Conservation (phyloP, 148 eudicot genomes). For the Fagopyrum homotropicum region DNA sequence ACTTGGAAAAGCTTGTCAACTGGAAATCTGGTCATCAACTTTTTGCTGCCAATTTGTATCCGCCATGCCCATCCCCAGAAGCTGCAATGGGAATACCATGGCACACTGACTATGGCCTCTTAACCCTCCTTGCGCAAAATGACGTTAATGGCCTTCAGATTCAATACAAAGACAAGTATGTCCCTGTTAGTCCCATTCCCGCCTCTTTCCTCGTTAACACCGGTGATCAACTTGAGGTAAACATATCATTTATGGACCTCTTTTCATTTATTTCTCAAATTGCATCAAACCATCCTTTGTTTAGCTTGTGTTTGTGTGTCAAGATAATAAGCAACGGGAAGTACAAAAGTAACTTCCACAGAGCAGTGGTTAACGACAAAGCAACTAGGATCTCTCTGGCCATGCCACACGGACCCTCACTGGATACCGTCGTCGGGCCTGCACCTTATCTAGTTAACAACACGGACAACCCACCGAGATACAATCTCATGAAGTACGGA, state of each 20-base stretch:
- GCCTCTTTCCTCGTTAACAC: constrained; percentile 38
- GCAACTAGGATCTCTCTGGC: constrained; percentile 27
- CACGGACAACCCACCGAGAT: neutral
- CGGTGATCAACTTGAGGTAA: constrained; percentile 39
- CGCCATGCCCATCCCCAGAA: constrained; percentile 32
- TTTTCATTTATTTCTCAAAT: too few relatives aligned
- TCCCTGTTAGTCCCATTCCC: constrained; percentile 28
- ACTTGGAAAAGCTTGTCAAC: constrained; percentile 19
- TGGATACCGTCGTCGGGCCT: constrained; percentile 23
- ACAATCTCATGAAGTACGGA: constrained; percentile 19
- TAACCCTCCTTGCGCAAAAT: constrained; percentile 33
- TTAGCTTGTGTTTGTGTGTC: neutral
- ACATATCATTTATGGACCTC: neutral
- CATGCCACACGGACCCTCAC: constrained; percentile 20
- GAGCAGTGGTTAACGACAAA: constrained; percentile 29
- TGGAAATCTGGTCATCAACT: constrained; percentile 23
- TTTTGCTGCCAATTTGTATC: constrained; percentile 24
- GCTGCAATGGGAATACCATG: constrained; percentile 35
- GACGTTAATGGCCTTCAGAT: constrained; percentile 32
- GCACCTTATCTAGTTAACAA: constrained; percentile 11
- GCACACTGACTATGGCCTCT: constrained; percentile 31
- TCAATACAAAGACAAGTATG: constrained; percentile 27
- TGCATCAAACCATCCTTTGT: too few relatives aligned
- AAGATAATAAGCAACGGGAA: constrained; percentile 39
- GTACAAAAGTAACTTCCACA: constrained; percentile 29